Evolutionary conservation across 116 monocot genomes (phyloP), one percentile per base, ranked within the genome.

Genomic region (Phalaenopsis hybrid): DNA sequence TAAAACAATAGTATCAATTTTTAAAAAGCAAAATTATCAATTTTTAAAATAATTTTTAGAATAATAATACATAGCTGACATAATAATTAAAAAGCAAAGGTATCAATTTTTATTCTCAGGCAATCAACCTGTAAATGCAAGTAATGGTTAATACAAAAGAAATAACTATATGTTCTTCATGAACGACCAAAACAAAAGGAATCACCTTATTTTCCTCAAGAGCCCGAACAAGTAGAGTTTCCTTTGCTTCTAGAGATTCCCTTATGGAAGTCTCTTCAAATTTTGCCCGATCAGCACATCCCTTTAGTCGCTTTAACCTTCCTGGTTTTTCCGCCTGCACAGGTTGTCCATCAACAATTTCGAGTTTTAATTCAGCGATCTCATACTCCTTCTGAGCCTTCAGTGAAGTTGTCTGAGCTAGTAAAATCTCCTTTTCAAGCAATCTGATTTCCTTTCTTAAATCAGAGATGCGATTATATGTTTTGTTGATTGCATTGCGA

Each of bases 181-280:
- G 51, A 2, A 65, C 9, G 8, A 61, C 18, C 6, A 69, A 69
- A 31, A 31, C 33, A 69, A 69, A 69, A 72, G 72, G 10, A 79
- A n/a, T 17, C 83, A 98, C 98, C 95, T 95, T 93, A 83, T 86
- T 98, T 92, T 98, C 98, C 79, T 95, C 90, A 33, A 86, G 74
- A 6, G 92, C 93, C 76, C 90, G 88, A 69, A 85, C 57, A 90
- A 98, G 86, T 23, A 94, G 93, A 80, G 89, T 90, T 68, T 85
- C 88, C 83, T 98, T 98, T 44, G 90, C 89, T 87, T 98, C 95
- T 74, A 93, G 78, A 51, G 95, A 89, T 79, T 95, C 93, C 57
- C 51, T 77, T 18, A 81, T 12, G 49, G 85, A 82, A 61, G 51
- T 77, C 57, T 87, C 88, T 31, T 93, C 92, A 57, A 86, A 84